These are phyloP conservation scores for Paraglomus brasilianum DNA, from an alignment of 192 early-diverging fungal genomes.

Conservation along the genomic window DNA sequence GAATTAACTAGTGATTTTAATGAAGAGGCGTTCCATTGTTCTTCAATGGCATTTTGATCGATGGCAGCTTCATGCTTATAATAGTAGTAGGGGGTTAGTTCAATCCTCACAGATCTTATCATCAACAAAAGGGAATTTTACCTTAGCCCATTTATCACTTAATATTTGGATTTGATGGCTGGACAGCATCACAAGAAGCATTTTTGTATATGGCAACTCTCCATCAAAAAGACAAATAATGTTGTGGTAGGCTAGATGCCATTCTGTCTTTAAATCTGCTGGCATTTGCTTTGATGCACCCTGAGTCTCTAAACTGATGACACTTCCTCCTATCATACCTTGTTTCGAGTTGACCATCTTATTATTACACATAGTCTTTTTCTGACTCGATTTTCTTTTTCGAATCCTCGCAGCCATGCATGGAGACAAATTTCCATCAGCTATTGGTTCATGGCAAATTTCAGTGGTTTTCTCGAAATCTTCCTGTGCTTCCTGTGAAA, in stretches of 20 bases:
- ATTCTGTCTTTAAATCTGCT: neutral
- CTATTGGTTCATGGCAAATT: no score
- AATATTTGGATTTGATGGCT: neutral
- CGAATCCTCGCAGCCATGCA: no score
- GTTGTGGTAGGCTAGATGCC: conserved; percentile 1
- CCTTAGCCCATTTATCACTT: conserved; percentile 16
- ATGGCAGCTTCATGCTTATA: conserved; percentile 9
- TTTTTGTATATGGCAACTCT: conserved; percentile 8
- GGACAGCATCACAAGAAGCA: conserved; percentile 13
- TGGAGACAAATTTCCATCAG: no score
- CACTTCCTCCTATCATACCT: no score
- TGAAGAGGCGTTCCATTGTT: conserved; percentile 6
- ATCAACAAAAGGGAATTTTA: conserved; percentile 14
- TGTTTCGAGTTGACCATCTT: no score
- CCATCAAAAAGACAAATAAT: conserved; percentile 19
- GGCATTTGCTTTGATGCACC: neutral
- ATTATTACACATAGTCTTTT: no score
- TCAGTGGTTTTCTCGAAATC: no score
- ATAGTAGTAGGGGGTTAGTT: neutral
- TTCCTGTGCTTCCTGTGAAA: no score
- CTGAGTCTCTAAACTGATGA: no score
- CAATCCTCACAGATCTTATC: neutral
- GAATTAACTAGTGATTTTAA: conserved; percentile 17
- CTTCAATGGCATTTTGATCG: conserved; percentile 11
- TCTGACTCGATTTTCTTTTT: no score